Evolutionary conservation across 2,329 filamentous ascomycete genomes (phyloP).

Genomic region (Colletotrichum scovillei): DNA sequence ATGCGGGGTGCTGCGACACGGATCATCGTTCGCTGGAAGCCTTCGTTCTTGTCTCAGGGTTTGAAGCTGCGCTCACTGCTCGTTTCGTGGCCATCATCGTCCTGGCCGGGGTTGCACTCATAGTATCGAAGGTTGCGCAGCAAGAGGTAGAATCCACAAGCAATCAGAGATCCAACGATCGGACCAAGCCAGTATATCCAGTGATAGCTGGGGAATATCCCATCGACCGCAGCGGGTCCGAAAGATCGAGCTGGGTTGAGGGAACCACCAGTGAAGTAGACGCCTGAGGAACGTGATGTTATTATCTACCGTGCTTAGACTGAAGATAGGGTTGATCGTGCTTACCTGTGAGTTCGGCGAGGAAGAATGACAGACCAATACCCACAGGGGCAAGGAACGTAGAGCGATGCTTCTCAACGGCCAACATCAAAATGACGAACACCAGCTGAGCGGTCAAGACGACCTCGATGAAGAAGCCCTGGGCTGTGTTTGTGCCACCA

Average conservation of each 20-base stretch:
- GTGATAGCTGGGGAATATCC: constrained; percentile 56
- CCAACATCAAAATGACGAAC: constrained; percentile 75
- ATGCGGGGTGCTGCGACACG: neutral
- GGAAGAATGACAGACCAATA: constrained; percentile 78
- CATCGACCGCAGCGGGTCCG: constrained; percentile 57
- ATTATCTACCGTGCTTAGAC: neutral
- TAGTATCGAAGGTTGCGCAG: constrained; percentile 64
- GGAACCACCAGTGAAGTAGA: constrained; percentile 59
- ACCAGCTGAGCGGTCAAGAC: constrained; percentile 74
- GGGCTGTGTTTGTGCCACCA: constrained; percentile 60
- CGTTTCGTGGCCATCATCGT: constrained; percentile 43
- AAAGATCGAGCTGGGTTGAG: constrained; percentile 64
- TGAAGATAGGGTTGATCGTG: neutral
- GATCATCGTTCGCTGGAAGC: neutral
- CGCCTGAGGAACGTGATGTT: constrained; percentile 39
- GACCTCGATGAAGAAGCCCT: constrained; percentile 75
- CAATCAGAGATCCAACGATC: constrained; percentile 59
- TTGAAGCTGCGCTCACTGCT: neutral
- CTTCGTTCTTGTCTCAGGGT: neutral
- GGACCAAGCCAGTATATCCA: constrained; percentile 70
- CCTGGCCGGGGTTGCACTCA: constrained; percentile 61
- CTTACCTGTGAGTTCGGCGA: constrained; percentile 58
- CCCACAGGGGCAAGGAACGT: constrained; percentile 78
- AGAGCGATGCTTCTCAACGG: constrained; percentile 78
- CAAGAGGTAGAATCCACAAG: constrained; percentile 60